Percentiles rank a stretch among this genome's conserved stretches.
These are phyloP conservation scores for Tagetes erecta DNA, from an alignment of 129 eudicot genomes.

Conservation along the genomic window DNA sequence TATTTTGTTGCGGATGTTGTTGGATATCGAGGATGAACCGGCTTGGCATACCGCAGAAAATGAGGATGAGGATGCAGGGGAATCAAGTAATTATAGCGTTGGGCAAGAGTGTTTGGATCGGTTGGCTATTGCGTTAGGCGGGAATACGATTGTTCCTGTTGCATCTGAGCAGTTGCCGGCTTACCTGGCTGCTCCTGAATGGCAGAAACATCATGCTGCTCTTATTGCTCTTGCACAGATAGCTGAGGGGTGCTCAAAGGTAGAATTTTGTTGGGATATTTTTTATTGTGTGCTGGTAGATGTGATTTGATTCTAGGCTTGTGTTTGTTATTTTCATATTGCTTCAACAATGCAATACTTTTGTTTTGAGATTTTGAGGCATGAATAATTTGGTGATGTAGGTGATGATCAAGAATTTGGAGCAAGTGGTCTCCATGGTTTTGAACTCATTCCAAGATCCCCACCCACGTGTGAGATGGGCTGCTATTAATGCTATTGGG, in stretches of 20 bases:
- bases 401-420: conserved; percentile 96
- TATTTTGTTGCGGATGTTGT: conserved; percentile 68
- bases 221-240: conserved; percentile 91
- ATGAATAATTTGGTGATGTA: conserved; percentile 31
- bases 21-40: conserved; percentile 84
- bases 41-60: conserved; percentile 85
- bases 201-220: conserved; percentile 96
- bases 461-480: conserved; percentile 98
- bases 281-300: not conserved
- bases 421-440: conserved; percentile 92
- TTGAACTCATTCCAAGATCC: conserved; percentile 90
- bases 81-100: conserved; percentile 80
- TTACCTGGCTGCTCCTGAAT: conserved; percentile 85
- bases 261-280: conserved; percentile 12
- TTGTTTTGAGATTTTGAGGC: not conserved
- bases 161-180: conserved; percentile 85
- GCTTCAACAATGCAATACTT: not conserved
- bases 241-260: conserved; percentile 97
- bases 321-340: not conserved
- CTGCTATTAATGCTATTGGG: conserved; percentile 99
- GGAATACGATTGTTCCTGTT: conserved; percentile 91
- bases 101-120: conserved; percentile 95
- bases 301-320: not conserved
- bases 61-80: conserved; percentile 94
- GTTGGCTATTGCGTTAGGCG: conserved; percentile 80